These are phyloP conservation scores for Kalmanozyma brasiliensis DNA, from an alignment of 1,284 basidiomycete genomes.

Conservation along the genomic window DNA sequence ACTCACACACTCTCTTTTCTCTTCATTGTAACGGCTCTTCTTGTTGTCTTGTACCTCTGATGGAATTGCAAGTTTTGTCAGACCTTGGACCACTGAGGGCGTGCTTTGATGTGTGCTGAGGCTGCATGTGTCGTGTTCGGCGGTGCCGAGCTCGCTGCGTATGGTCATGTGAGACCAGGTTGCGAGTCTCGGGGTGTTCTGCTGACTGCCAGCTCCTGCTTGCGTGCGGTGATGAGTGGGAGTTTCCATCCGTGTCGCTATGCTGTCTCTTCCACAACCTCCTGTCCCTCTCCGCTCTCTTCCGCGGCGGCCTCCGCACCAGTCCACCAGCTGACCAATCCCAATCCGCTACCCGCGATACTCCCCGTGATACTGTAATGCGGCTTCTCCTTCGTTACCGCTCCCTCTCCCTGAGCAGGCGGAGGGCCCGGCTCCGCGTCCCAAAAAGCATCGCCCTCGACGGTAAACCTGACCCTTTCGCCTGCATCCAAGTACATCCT, in stretches of 20 bases:
- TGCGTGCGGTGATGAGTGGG: too few species aligned
- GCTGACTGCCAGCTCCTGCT: too few species aligned
- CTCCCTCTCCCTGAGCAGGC: constrained; percentile 22
- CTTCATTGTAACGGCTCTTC: constrained; percentile 42
- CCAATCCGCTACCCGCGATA: constrained; percentile 88
- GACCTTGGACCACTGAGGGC: too few species aligned
- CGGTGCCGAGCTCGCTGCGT: constrained; percentile 24
- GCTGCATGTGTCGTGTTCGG: too few species aligned
- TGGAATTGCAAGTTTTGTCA: constrained; percentile 23
- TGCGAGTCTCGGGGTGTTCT: constrained; percentile 9
- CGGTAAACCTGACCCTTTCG: constrained; percentile 85
- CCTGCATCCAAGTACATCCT: constrained; percentile 86
- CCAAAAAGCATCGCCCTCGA: constrained; percentile 87
- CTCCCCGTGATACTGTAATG: constrained; percentile 70
- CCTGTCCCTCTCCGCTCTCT: constrained; percentile 5
- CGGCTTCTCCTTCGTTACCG: constrained; percentile 32
- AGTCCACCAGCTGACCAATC: constrained; percentile 73
- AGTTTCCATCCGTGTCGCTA: not conserved
- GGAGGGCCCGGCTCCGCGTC: constrained; percentile 92
- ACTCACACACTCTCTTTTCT: not conserved
- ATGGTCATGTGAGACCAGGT: constrained; percentile 6
- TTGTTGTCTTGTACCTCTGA: constrained; percentile 2
- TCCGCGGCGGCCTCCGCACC: constrained; percentile 66
- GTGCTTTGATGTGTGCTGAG: too few species aligned
- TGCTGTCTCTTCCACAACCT: constrained; percentile 4